Evolutionary conservation across 2,329 filamentous ascomycete species (phyloP).

Genomic region (Monosporascus ibericus): DNA sequence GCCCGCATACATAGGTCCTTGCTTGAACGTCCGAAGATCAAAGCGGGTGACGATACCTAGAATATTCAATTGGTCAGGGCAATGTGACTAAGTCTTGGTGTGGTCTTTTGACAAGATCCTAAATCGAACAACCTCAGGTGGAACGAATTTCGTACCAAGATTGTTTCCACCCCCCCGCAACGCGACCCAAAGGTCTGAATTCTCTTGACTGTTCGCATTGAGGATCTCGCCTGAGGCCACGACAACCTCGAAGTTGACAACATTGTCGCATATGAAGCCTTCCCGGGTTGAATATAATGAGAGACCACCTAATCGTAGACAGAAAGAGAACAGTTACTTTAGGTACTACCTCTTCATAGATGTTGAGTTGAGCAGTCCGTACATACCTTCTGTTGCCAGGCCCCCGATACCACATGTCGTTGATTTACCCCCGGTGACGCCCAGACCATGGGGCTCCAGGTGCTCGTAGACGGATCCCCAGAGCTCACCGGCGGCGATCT

Average conservation of each 20-base stretch:
- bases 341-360: not conserved
- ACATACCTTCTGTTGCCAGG: conserved; percentile 1
- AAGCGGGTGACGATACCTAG: conserved; percentile 3
- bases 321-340: conserved; percentile 17
- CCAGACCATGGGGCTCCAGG: not conserved
- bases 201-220: conserved; percentile 26
- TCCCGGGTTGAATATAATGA: conserved; percentile 33
- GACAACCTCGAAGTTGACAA: conserved; percentile 34
- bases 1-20: conserved; percentile 4
- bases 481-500: conserved; percentile 26
- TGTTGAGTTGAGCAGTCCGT: not conserved
- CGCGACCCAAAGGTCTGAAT: conserved; percentile 35
- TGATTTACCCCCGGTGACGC: not conserved
- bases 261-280: conserved; percentile 34
- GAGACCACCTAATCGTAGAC: conserved; percentile 26
- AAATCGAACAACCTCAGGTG: not conserved
- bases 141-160: conserved; percentile 1
- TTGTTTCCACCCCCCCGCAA: conserved; percentile 35
- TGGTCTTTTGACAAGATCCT: conserved; percentile 1
- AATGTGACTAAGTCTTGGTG: not conserved
- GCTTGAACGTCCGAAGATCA: conserved; percentile 6
- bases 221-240: conserved; percentile 32
- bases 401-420: conserved; percentile 1
- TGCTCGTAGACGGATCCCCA: conserved; percentile 1
- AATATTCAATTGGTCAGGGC: not conserved